Evolutionary conservation across 805 yeast genomes (phyloP), one percentile per base, ranked within the genome.

Genomic region (Brettanomyces bruxellensis): DNA sequence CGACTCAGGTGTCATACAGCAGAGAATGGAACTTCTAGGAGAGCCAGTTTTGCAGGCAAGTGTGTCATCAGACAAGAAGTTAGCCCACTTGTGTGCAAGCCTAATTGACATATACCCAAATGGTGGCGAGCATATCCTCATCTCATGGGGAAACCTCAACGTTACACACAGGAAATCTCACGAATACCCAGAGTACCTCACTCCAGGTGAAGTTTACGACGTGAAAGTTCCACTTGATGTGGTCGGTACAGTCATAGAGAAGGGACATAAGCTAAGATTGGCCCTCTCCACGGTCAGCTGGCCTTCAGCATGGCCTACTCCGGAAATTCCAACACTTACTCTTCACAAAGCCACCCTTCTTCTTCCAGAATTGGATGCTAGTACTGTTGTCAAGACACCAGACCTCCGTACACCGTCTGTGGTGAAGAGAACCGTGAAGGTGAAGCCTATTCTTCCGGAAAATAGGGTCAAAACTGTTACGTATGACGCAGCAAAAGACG

Each of bases 101-200:
- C 49, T 72, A 24, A 66, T 66, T 28, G 76, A 71, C 51, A 43
- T 71, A 22, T 61, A 70, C 49, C 72, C 73, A 2, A 48, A 56
- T 40, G 57, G 61, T 18, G 65, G 64, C n/a, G 69, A 68, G 44
- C 55, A 60, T 46, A 62, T 67, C 9, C 53, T 72, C 39, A 53
- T 72, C n/a, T 66, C 72, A 1, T 71, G 76, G 76, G 76, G 75
- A 14, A 69, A 67, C 49, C 53, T 70, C 45, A 72, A 72, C 47
- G 50, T 71, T 39, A 57, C 70, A 1, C 73, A 70, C 54, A 61
- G 68, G 45, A 60, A 69, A 24, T 67, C 72, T 1, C 65, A 67
- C 49, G 75, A 71, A 50, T 55, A 51, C 46, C 76, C 76, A n/a
- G 62, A 60, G 46, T 52, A 50, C 43, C 52, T 71, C 45, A 55